These are phyloP conservation scores for Fistulifera pelliculosa DNA, from an alignment of 108 stramenopile species.

Conservation along the genomic window DNA sequence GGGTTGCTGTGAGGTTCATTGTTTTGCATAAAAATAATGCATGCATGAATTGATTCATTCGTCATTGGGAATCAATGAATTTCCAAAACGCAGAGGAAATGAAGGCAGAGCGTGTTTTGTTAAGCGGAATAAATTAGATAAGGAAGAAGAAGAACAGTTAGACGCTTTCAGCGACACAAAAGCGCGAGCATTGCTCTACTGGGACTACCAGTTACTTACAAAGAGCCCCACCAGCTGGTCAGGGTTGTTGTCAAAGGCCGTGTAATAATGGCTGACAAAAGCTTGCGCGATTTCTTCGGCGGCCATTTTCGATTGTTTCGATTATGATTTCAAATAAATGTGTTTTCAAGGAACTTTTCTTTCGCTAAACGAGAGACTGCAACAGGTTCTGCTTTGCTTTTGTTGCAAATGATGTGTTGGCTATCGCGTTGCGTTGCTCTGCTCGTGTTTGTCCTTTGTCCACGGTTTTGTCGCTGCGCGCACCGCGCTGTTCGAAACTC, in stretches of 20 bases:
- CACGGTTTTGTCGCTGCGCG: too few relatives aligned
- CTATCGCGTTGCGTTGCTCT: too few relatives aligned
- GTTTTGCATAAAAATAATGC: neutral
- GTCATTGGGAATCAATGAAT: neutral
- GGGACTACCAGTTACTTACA: conserved; percentile 39
- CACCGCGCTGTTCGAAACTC: too few relatives aligned
- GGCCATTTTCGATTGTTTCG: conserved; percentile 44
- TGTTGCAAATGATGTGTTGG: too few relatives aligned
- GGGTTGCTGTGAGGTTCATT: conserved; percentile 25
- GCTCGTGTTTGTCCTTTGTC: too few relatives aligned
- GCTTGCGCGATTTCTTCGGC: conserved; percentile 86
- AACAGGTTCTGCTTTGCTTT: too few relatives aligned
- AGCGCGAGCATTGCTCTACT: neutral
- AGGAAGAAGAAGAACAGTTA: neutral
- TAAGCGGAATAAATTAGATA: neutral
- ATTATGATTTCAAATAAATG: too few relatives aligned
- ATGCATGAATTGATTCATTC: neutral
- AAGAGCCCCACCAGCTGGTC: conserved; percentile 62
- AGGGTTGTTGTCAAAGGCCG: conserved; percentile 46
- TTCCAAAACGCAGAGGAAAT: neutral
- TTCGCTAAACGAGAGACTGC: too few relatives aligned
- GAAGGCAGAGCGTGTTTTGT: neutral
- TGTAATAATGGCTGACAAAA: conserved; percentile 75
- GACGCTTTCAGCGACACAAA: neutral
- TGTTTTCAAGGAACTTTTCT: too few relatives aligned